These are phyloP conservation scores for Solanum arcanum DNA, from an alignment of 257 asterid species.

Conservation along the genomic window DNA sequence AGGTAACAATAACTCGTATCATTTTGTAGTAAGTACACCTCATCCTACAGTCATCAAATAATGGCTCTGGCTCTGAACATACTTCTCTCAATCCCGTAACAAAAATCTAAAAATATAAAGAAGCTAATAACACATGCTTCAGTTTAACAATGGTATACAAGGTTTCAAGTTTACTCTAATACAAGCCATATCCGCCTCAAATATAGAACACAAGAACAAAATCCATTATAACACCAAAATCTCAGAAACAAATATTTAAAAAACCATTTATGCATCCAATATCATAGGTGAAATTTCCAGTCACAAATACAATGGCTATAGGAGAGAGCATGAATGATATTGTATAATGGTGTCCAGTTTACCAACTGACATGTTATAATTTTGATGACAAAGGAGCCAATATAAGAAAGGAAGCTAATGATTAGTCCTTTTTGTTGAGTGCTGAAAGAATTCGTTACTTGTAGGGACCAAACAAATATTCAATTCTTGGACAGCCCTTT, in stretches of 20 bases:
- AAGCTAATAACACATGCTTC: neutral
- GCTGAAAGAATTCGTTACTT: neutral
- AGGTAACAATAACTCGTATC: neutral
- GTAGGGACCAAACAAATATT: neutral
- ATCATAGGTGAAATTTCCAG: neutral
- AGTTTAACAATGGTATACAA: neutral
- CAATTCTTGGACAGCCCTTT: neutral
- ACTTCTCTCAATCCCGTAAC: neutral
- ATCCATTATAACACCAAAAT: neutral
- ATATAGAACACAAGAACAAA: neutral
- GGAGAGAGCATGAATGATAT: neutral
- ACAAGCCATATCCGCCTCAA: neutral
- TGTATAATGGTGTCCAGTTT: neutral
- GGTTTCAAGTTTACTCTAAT: neutral
- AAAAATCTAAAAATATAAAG: no score
- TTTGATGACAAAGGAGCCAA: neutral
- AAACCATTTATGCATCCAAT: neutral
- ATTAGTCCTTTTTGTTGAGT: neutral
- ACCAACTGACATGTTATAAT: neutral
- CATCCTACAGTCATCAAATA: neutral
- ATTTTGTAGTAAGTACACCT: neutral
- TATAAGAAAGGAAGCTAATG: neutral
- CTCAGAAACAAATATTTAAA: neutral
- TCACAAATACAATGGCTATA: neutral
- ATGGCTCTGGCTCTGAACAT: neutral